These are phyloP conservation scores for Linnemannia hyalina DNA, from an alignment of 192 early-diverging fungal genomes.

Conservation along the genomic window DNA sequence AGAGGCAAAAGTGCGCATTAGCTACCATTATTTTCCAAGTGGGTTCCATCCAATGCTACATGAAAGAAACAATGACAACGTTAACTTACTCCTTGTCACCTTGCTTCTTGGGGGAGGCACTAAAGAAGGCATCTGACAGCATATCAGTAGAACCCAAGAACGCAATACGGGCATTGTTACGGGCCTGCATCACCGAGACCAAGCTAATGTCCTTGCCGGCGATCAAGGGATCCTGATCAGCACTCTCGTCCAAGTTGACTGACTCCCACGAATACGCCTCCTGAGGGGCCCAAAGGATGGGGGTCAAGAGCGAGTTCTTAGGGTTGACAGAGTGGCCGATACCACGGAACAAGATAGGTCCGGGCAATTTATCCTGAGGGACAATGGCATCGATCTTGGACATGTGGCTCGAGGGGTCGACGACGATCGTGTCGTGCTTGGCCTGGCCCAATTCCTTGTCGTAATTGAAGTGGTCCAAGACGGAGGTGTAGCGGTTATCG, in stretches of 20 bases:
- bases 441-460: slow-evolving; percentile 52
- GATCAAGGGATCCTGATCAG: slow-evolving; percentile 54
- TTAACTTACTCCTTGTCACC: slow-evolving; percentile 35
- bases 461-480: slow-evolving; percentile 79
- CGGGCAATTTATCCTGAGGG: slow-evolving; percentile 49
- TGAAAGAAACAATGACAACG: neutral
- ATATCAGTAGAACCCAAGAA: slow-evolving; percentile 87
- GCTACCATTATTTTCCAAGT: neutral
- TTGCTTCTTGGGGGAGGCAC: slow-evolving; percentile 14
- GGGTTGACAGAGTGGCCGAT: slow-evolving; percentile 78
- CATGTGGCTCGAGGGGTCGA: slow-evolving; percentile 57
- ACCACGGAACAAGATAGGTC: slow-evolving; percentile 81
- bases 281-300: slow-evolving; percentile 66
- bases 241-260: slow-evolving; percentile 54
- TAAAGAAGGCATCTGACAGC: slow-evolving; percentile 81
- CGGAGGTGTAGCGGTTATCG: slow-evolving; percentile 77
- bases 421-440: slow-evolving; percentile 69
- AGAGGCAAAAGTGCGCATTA: neutral
- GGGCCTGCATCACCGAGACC: slow-evolving; percentile 89
- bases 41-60: neutral
- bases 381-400: slow-evolving; percentile 60
- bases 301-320: slow-evolving; percentile 71
- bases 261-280: slow-evolving; percentile 78
- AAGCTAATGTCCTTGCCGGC: slow-evolving; percentile 76
- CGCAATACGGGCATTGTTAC: slow-evolving; percentile 88